Evolutionary conservation across 192 early-diverging fungal genomes (phyloP).

Genomic region (Funneliformis mosseae): DNA sequence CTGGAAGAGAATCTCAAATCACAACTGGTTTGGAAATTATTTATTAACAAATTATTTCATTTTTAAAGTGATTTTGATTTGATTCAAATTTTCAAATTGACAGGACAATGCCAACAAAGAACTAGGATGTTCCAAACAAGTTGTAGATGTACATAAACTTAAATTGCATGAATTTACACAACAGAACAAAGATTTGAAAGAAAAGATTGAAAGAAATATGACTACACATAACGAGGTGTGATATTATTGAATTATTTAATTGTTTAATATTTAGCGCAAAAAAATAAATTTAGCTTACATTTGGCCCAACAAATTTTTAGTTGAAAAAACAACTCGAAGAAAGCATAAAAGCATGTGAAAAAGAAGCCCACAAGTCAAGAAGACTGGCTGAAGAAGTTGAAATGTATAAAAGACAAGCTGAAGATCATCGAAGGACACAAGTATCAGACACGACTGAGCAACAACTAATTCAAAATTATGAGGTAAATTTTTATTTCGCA

Average conservation of each 20-base stretch:
- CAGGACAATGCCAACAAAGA: constrained; percentile 65
- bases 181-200: constrained; percentile 60
- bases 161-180: constrained; percentile 58
- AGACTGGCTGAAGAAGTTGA: background rate
- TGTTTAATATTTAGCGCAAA: background rate
- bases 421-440: constrained; percentile 3
- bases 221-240: constrained; percentile 54
- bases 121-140: constrained; percentile 50
- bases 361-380: background rate
- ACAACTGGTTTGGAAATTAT: constrained; percentile 17
- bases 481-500: constrained; percentile 8
- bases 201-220: constrained; percentile 63
- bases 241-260: constrained; percentile 29
- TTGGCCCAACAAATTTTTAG: background rate
- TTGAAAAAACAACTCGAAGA: background rate
- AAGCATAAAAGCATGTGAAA: background rate
- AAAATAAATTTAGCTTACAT: background rate
- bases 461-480: constrained; percentile 15
- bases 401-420: background rate
- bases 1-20: constrained; percentile 16
- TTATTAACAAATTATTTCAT: background rate
- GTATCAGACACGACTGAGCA: background rate
- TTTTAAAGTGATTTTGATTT: background rate
- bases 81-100: background rate
- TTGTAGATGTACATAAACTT: constrained; percentile 52